phyloP scores from a whole-genome alignment of 345 rosid species.

The Brassica rapa region DNA sequence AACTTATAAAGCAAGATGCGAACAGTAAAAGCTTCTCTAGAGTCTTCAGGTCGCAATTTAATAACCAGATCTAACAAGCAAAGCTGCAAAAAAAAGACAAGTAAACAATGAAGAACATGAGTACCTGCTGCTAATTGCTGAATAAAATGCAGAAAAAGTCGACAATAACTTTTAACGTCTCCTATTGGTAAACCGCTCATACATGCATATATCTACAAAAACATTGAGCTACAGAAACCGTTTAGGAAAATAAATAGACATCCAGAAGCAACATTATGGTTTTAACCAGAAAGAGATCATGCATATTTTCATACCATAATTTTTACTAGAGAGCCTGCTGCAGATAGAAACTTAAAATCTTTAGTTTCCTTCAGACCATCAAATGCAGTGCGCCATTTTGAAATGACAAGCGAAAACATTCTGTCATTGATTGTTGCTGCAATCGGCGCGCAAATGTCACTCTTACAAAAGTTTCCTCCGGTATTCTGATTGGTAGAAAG shows the following conservation, averaged over 20 bases:
- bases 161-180: not conserved
- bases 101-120: constrained; percentile 22
- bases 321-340: constrained; percentile 80
- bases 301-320: constrained; percentile 56
- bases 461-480: constrained; percentile 56
- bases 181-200: not conserved
- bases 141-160: constrained; percentile 6
- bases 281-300: constrained; percentile 10
- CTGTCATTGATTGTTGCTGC: constrained; percentile 89
- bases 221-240: constrained; percentile 13
- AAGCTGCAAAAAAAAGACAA: constrained; percentile 56
- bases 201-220: not conserved
- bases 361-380: constrained; percentile 87
- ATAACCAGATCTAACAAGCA: constrained; percentile 74
- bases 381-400: constrained; percentile 82
- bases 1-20: constrained; percentile 91
- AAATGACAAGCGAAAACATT: constrained; percentile 77
- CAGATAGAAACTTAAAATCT: constrained; percentile 72
- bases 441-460: constrained; percentile 87
- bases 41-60: constrained; percentile 66
- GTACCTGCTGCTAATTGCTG: not conserved
- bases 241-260: constrained; percentile 13
- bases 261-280: not conserved
- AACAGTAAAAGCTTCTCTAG: constrained; percentile 84
- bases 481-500: constrained; percentile 38